Evolutionary conservation across 441 rosid genomes (phyloP).

Genomic region (Gossypium lobatum): DNA sequence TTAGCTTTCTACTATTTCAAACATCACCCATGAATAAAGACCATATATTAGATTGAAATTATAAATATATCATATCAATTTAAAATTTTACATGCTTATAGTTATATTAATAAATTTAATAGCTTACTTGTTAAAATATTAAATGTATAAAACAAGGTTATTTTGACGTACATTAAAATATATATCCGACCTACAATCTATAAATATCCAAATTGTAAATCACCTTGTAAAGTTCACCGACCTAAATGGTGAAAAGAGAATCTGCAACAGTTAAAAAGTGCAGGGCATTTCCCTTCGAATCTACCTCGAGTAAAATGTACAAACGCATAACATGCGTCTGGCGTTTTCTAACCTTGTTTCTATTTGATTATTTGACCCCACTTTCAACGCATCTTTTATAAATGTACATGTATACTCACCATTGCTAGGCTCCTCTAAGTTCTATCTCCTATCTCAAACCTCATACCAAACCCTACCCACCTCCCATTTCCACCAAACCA

Average conservation of each 20-base stretch:
- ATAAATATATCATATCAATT: too few species aligned
- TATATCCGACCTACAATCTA: too few species aligned
- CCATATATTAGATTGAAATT: too few species aligned
- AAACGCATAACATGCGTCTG: neutral
- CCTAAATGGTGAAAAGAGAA: too few species aligned
- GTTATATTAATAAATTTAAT: too few species aligned
- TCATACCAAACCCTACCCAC: neutral
- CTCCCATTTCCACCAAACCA: neutral
- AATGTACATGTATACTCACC: neutral
- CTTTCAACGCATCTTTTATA: neutral
- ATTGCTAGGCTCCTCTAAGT: neutral
- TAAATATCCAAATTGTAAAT: too few species aligned
- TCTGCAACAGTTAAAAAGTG: neutral
- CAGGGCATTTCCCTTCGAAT: neutral
- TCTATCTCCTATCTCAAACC: conserved; percentile 4
- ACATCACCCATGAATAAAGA: too few species aligned
- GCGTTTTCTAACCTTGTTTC: neutral
- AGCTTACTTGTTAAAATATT: too few species aligned
- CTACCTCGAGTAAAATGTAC: neutral
- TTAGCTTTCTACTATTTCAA: too few species aligned
- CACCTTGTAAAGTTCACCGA: neutral
- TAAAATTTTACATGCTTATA: too few species aligned
- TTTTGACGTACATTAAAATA: too few species aligned
- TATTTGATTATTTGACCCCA: conserved; percentile 7
- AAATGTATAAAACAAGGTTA: too few species aligned